Base-by-base conservation (phyloP, 768 basidiomycete species). In the Phanerochaete carnosa region DNA sequence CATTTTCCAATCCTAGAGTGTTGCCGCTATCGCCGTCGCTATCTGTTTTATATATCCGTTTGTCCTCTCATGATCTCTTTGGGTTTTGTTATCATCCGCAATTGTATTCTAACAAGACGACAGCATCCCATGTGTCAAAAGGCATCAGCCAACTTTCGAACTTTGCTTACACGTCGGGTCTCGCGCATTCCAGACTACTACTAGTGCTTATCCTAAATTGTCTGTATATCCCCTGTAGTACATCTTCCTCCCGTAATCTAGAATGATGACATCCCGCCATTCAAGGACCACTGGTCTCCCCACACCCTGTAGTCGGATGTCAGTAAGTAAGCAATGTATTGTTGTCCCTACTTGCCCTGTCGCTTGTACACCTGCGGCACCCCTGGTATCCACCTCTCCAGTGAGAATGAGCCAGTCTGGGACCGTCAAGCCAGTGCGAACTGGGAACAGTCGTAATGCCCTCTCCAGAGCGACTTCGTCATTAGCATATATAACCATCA, bases 81-180 rank as follows among this genome's bases (percentile, higher is more conserved):
- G 69, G 75, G 72, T 77, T 79, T 75, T 69, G 64, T 68, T 71
- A 68, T 70, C 70, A 78, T 78, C 80, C 19, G 81, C 83, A 83
- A 89, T 81, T 91, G 90, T 92, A 91, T 87, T 91, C 89, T 92
- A 91, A 80, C 85, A 88, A 76, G 80, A 83, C 76, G 76, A 78
- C 70, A 59, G 62, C 69, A 79, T 80, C 78, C 79, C 79, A 76
- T 82, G 81, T 83, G 82, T 78, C 82, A 82, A 78, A 74, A 78
- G 77, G 76, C 67, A 65, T 66, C 63, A 72, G 60, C 53, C 68
- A 70, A 68, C 66, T 46, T 55, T 80, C 69, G 79, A 78, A 82
- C 77, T 76, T 73, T 76, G 78, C 72, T 75, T 74, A 74, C 65
- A 59, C 66, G 70, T 66, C 64, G 65, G 64, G 64, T 39, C 63